Evolutionary conservation across 805 yeast genomes (phyloP).

Genomic region (Schizosaccharomyces osmophilus): DNA sequence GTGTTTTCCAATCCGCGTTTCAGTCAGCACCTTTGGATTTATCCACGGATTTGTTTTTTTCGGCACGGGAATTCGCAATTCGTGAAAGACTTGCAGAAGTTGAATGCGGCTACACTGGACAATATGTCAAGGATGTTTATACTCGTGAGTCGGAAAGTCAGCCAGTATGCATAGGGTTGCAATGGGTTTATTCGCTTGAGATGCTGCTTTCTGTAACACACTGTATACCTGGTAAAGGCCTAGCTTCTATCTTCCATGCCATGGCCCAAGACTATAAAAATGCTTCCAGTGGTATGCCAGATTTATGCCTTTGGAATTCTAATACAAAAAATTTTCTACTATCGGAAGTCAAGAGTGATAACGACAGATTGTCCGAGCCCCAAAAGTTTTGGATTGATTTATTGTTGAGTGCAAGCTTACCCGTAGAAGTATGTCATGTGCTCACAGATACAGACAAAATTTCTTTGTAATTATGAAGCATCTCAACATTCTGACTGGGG

Average conservation of each 20-base stretch:
- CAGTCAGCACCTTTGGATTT: conserved; percentile 15
- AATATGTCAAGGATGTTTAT: conserved; percentile 3
- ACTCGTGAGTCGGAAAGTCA: conserved; percentile 6
- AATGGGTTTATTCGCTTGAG: conserved; percentile 11
- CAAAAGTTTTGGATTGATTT: conserved; percentile 17
- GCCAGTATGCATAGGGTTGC: conserved; percentile 13
- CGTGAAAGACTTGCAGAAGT: conserved; percentile 9
- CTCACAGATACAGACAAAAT: not conserved
- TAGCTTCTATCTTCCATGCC: conserved; percentile 8
- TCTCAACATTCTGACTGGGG: not conserved
- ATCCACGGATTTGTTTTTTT: conserved; percentile 9
- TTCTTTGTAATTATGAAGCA: not conserved
- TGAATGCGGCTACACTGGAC: conserved; percentile 3
- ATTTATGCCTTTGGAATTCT: conserved; percentile 14
- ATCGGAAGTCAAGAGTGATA: conserved; percentile 17
- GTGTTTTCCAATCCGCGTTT: conserved; percentile 13
- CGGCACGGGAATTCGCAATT: conserved; percentile 8
- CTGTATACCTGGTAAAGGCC: conserved; percentile 8
- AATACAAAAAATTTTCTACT: conserved; percentile 8
- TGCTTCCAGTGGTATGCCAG: conserved; percentile 16
- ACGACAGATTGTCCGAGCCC: conserved; percentile 16
- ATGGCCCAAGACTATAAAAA: conserved; percentile 10
- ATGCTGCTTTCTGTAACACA: conserved; percentile 9
- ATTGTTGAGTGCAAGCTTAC: conserved; percentile 10
- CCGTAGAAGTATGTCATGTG: conserved; percentile 14